These are phyloP conservation scores for Enterospora canceri DNA, from an alignment of 371 early-diverging fungal genomes.

Conservation along the genomic window DNA sequence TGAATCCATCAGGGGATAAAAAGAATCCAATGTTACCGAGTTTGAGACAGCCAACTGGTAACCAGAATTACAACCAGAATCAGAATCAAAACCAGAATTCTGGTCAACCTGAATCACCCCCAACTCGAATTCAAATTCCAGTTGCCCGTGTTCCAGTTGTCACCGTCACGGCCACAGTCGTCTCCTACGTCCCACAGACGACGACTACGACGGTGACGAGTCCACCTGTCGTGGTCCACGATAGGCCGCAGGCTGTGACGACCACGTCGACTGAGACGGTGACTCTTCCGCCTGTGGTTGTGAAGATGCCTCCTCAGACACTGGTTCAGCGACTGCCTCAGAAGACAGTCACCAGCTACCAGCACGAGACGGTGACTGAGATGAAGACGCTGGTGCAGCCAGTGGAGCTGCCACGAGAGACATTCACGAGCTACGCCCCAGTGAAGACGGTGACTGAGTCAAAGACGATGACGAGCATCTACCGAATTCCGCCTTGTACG, in stretches of 20 bases:
- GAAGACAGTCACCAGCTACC: neutral
- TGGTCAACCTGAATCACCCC: neutral
- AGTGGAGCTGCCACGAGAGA: neutral
- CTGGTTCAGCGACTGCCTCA: neutral
- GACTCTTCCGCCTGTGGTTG: neutral
- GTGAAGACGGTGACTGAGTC: neutral
- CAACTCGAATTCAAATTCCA: neutral
- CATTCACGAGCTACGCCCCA: neutral
- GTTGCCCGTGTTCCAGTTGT: neutral
- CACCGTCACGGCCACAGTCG: neutral
- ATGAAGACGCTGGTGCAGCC: neutral
- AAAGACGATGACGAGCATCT: neutral
- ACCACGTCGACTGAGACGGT: neutral
- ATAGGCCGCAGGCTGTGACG: neutral
- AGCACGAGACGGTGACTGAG: neutral
- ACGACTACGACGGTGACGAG: neutral
- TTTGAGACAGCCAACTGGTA: neutral
- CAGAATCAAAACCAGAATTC: neutral
- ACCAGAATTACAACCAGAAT: neutral
- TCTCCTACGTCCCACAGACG: neutral
- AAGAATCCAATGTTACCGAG: neutral
- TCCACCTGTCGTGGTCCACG: neutral
- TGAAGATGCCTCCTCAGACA: slow-evolving; percentile 1
- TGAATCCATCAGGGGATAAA: neutral
- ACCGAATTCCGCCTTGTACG: neutral